A percentile compares a stretch with the other conserved stretches of the same genome.
These are phyloP conservation scores for Sphaceloma murrayae DNA, from an alignment of 2,329 filamentous ascomycete genomes.

Conservation along the genomic window DNA sequence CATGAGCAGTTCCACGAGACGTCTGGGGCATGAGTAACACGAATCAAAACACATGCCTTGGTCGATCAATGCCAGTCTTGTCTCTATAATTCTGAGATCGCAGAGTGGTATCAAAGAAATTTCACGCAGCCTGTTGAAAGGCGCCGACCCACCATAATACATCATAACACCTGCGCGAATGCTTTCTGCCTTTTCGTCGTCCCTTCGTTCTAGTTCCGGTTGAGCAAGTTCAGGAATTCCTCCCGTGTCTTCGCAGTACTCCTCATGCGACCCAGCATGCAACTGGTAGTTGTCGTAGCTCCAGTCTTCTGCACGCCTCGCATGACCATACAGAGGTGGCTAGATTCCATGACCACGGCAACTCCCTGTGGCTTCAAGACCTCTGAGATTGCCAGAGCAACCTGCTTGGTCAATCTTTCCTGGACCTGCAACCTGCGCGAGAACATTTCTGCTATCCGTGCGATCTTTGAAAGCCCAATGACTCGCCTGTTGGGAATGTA, in stretches of 20 bases:
- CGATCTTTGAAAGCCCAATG: conserved; percentile 90
- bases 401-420: conserved; percentile 90
- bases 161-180: neutral
- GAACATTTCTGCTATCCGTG: conserved; percentile 95
- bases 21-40: no score
- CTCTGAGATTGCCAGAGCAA: conserved; percentile 87
- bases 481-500: conserved; percentile 90
- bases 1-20: no score
- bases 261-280: conserved; percentile 93
- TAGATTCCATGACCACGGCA: conserved; percentile 94
- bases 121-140: neutral
- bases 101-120: neutral
- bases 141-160: neutral
- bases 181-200: neutral
- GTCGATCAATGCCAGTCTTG: neutral
- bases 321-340: conserved; percentile 98
- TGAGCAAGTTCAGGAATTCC: conserved; percentile 74
- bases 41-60: neutral
- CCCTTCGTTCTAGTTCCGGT: conserved; percentile 21
- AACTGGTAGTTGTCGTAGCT: conserved; percentile 85
- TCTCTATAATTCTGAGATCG: neutral
- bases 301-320: conserved; percentile 90
- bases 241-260: conserved; percentile 87
- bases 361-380: conserved; percentile 90
- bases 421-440: conserved; percentile 87